Evolutionary conservation across 805 yeast species (phyloP).

Genomic region (Monosporozyma yasuniensis): DNA sequence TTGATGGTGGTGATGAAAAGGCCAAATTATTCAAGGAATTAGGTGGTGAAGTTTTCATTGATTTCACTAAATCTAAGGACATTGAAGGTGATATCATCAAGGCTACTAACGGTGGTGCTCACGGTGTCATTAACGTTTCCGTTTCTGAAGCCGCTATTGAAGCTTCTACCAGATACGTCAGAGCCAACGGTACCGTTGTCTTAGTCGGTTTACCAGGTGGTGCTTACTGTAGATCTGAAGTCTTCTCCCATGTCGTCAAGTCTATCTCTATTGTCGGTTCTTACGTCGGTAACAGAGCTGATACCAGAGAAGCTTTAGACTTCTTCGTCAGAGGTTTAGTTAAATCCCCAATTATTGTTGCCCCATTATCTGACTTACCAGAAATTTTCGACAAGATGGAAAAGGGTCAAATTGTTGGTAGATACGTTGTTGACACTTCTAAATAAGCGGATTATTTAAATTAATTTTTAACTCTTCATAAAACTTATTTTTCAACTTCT

Average conservation of each 20-base stretch:
- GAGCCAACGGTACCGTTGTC: slow-evolving; percentile 53
- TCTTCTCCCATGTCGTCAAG: slow-evolving; percentile 42
- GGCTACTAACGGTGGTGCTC: slow-evolving; percentile 57
- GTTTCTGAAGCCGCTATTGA: slow-evolving; percentile 46
- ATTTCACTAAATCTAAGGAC: slow-evolving; percentile 44
- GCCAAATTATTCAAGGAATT: slow-evolving; percentile 41
- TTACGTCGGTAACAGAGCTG: slow-evolving; percentile 45
- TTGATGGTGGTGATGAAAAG: slow-evolving; percentile 70
- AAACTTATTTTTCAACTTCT: neutral
- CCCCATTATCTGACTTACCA: slow-evolving; percentile 64
- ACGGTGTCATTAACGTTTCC: slow-evolving; percentile 59
- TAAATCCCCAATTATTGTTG: slow-evolving; percentile 64
- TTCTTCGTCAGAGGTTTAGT: slow-evolving; percentile 66
- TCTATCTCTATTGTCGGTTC: slow-evolving; percentile 41
- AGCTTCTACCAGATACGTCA: slow-evolving; percentile 43
- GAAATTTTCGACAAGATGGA: slow-evolving; percentile 68
- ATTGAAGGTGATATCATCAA: slow-evolving; percentile 37
- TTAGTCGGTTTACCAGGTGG: slow-evolving; percentile 53
- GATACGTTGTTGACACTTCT: slow-evolving; percentile 75
- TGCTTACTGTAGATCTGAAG: slow-evolving; percentile 38
- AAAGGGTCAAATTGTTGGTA: slow-evolving; percentile 76
- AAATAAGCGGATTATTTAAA: slow-evolving; percentile 33
- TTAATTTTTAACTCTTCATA: slow-evolving; percentile 7
- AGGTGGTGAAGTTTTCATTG: slow-evolving; percentile 59
- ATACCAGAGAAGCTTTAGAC: slow-evolving; percentile 57